Evolutionary conservation across 1,139 yeast genomes (phyloP), one percentile per base, ranked within the genome.

Genomic region (Nakaseomyces uthaithaninus): DNA sequence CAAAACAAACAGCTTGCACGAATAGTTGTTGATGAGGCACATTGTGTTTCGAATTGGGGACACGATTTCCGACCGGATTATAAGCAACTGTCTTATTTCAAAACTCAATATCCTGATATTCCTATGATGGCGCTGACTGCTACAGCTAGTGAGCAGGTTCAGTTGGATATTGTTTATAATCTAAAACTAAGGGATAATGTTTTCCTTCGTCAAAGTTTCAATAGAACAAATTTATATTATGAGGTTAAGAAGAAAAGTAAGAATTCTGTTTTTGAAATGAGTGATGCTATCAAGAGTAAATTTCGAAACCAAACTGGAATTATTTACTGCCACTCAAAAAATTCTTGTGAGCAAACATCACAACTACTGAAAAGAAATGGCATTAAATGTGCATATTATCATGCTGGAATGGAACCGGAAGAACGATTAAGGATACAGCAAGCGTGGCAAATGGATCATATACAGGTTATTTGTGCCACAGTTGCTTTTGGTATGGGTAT

Each of bases 401-500:
- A 93, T 63, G 98, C 97, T 0, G 97, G 97, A 10, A 77, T 93
- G 89, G 69, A 74, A 6, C 74, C 91, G 0, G 84, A 81, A 14
- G 89, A 80, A 28, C 67, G 97, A 45, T 66, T 76, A 15, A 54
- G 63, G 4, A 76, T 86, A 16, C 98, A 93, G 60, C 67, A 66
- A 20, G 69, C 67, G 36, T 93, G 99, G 99, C 98, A 93, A 59
- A 60, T 66, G 2, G 83, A 83, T 43, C 59, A 64, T 18, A 64
- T 80, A 15, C 83, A 78, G 54, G 79, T 87, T 1, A 86, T 91
- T 9, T 91, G 97, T 64, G 98, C 98, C 0, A 91, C 98, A 0
- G 85, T 91, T 50, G 98, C 97, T 0, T 91, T 91, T 69, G 98
- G 98, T 24, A 91, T 91, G 97, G 98, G 98, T 40, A 91, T 91